Percentiles rank a stretch among this genome's conserved stretches.
Evolutionary conservation across 73 alveolate genomes (phyloP).

Genomic region (Effrenium voratum): DNA sequence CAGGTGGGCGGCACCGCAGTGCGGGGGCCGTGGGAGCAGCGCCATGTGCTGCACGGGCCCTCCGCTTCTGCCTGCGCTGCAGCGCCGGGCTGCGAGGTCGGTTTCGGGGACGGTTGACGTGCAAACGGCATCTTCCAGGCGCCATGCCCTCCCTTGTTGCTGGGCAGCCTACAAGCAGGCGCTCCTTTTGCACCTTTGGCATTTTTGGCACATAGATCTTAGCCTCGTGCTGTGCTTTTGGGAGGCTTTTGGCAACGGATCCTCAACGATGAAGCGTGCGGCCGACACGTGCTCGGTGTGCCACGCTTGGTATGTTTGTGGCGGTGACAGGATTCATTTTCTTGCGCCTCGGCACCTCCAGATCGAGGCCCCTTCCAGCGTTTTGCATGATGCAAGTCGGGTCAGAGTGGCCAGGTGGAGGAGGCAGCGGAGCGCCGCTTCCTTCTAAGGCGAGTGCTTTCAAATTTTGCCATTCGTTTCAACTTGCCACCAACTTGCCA

Average conservation of each 20-base stretch:
- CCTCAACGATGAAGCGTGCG: conserved; percentile 45
- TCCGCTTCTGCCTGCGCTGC: conserved; percentile 46
- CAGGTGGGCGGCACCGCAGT: conserved; percentile 80
- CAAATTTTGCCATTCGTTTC: neutral
- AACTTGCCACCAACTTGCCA: neutral
- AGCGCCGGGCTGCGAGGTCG: conserved; percentile 69
- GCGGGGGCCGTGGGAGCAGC: conserved; percentile 44
- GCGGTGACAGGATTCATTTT: neutral
- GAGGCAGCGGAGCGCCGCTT: conserved; percentile 26
- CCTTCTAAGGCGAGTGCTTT: neutral
- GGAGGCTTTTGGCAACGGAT: conserved; percentile 72
- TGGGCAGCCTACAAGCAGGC: conserved; percentile 27
- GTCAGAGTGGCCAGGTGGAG: conserved; percentile 18
- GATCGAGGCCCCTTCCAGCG: conserved; percentile 7
- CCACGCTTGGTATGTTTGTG: neutral
- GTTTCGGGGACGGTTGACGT: neutral
- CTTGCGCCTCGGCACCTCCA: conserved; percentile 6
- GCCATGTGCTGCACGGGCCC: conserved; percentile 65
- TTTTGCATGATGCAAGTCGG: too few relatives aligned
- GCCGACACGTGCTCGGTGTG: neutral
- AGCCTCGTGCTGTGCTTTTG: neutral
- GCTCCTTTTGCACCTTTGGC: neutral
- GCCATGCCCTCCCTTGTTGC: conserved; percentile 61
- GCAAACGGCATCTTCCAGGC: neutral
- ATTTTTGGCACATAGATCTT: neutral